A percentile compares a stretch with the other conserved stretches of the same genome.
Conservation (phyloP, 1,139 yeast species). For the Kluyveromyces sp. region DNA sequence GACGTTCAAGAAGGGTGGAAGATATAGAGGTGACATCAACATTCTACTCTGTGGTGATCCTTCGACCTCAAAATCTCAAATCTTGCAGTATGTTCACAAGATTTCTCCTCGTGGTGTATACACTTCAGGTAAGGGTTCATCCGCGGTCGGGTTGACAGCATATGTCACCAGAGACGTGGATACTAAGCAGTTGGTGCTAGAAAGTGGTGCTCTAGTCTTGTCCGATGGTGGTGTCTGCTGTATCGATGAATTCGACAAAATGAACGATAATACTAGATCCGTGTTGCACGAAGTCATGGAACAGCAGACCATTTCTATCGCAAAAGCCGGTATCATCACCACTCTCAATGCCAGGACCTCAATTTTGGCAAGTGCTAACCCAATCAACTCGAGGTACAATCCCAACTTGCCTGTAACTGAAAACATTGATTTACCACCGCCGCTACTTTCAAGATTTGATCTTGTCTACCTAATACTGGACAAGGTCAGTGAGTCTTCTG, state of each 20-base stretch:
- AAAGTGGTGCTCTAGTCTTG: conserved; percentile 99
- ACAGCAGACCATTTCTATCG: conserved; percentile 95
- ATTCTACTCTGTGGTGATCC: conserved; percentile 94
- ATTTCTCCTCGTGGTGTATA: conserved; percentile 92
- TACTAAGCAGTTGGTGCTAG: conserved; percentile 86
- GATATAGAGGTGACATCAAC: conserved; percentile 93
- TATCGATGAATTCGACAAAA: conserved; percentile 97
- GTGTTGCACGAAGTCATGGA: conserved; percentile 99
- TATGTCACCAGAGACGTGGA: conserved; percentile 88
- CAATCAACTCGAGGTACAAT: conserved; percentile 93
- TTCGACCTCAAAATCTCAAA: conserved; percentile 96
- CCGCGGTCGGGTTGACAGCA: conserved; percentile 99
- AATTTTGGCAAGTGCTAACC: conserved; percentile 92
- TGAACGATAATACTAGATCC: conserved; percentile 91
- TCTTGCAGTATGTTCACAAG: conserved; percentile 89
- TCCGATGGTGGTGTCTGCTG: conserved; percentile 99
- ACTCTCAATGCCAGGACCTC: conserved; percentile 95
- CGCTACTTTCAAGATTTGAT: conserved; percentile 88
- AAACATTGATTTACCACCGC: conserved; percentile 94
- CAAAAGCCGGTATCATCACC: conserved; percentile 96
- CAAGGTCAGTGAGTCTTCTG: conserved; percentile 80
- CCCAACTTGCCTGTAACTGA: conserved; percentile 90
- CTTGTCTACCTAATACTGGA: conserved; percentile 86
- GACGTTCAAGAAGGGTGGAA: conserved; percentile 80
- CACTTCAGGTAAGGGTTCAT: conserved; percentile 98